Conservation (phyloP, 192 early-diverging fungal genomes). For the Backusella macrospora region DNA sequence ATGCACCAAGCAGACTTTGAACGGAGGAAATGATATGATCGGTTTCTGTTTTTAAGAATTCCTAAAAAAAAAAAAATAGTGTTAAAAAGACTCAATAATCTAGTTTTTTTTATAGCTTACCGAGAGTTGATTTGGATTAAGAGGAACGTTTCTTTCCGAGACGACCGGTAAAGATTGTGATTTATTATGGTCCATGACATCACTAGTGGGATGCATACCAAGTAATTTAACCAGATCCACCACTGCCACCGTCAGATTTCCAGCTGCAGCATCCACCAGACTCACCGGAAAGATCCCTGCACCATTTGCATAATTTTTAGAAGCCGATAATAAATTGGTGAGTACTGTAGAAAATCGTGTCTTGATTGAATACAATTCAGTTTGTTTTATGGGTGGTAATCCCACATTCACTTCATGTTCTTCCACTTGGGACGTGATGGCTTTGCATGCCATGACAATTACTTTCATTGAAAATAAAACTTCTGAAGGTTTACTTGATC, state of each 20-base stretch:
- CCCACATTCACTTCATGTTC: conserved; percentile 58
- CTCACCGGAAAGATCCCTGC: conserved; percentile 66
- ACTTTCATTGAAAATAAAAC: conserved; percentile 86
- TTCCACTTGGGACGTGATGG: conserved; percentile 84
- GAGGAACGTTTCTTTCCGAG: neutral
- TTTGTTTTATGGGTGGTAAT: conserved; percentile 52
- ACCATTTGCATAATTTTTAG: conserved; percentile 78
- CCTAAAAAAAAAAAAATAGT: no score
- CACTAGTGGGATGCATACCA: conserved; percentile 30
- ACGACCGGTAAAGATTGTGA: neutral
- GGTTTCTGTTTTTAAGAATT: conserved; percentile 69
- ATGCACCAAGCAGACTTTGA: conserved; percentile 64
- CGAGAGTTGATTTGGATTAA: conserved; percentile 7
- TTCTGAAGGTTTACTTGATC: conserved; percentile 67
- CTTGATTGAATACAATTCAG: conserved; percentile 59
- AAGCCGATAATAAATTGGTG: conserved; percentile 69
- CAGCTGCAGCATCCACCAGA: conserved; percentile 81
- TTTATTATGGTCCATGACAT: neutral
- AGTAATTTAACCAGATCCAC: conserved; percentile 72
- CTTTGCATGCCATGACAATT: conserved; percentile 81
- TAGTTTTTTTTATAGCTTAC: no score
- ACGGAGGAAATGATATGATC: conserved; percentile 76
- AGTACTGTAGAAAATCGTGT: conserved; percentile 64
- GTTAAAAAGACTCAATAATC: no score
- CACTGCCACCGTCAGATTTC: conserved; percentile 76